Evolutionary conservation across 495 filamentous ascomycete genomes (phyloP), one percentile per base, ranked within the genome.

Genomic region (Pseudoneurospora amorphoporcata): DNA sequence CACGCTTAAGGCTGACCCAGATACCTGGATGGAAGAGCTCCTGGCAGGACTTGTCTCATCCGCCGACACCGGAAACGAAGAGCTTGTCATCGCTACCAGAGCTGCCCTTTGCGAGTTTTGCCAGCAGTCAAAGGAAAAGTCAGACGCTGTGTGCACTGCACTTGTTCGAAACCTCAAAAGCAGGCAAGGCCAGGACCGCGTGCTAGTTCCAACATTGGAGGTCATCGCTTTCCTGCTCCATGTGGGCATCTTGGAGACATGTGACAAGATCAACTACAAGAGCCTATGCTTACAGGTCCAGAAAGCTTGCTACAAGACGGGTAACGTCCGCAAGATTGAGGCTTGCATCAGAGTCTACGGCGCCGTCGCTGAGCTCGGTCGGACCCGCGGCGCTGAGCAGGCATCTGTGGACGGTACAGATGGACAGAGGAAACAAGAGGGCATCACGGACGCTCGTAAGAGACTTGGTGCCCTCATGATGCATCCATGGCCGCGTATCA

Each of bases 51-150:
- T 89, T 65, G 88, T 94, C 7, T 94, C 89, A 2, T 95, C 94
- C 23, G 92, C 94, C 38, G 92, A 93, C 75, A 90, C 91, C 14
- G 94, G 93, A 16, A 90, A 94, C 32, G 93, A 98, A 76, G 89
- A 92, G 8, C 83, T 98, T 7, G 85, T 98, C 17, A 89, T 91
- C 58, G 88, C 89, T 8, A 90, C 91, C 10, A 87, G 95, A 38
- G 85, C 87, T 2, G 94, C 93, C 3, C 81, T 99, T 23, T 84
- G 87, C 38, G 78, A 85, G 8, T 82, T 85, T 68, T 83, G 84
- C 72, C 78, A 82, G 14, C 70, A 70, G 6, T 80, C 84, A 8
- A 37, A 73, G 17, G 74, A 72, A 6, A 80, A 81, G 68, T 74
- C 80, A 2, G 74, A 75, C 19, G 77, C 73, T 38, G 76, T 84